These are phyloP conservation scores for Candida sanyaensis DNA, from an alignment of 1,139 yeast genomes.

Conservation along the genomic window DNA sequence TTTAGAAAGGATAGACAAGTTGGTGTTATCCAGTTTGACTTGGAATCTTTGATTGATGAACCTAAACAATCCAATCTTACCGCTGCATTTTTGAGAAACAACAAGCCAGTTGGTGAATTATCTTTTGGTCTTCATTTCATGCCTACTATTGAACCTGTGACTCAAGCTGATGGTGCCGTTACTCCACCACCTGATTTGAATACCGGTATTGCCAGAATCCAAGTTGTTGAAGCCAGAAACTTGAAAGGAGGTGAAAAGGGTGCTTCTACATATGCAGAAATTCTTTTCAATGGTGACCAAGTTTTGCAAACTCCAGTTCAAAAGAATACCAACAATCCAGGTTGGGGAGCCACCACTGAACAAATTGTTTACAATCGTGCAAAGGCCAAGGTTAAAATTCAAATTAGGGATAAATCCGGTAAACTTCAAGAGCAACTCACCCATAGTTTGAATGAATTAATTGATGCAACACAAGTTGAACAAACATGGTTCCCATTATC, in stretches of 20 bases:
- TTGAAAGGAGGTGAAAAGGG: conserved; percentile 45
- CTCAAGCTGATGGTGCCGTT: conserved; percentile 79
- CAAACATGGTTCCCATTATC: conserved; percentile 72
- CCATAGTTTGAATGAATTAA: conserved; percentile 65
- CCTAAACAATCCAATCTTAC: conserved; percentile 53
- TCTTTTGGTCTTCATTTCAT: conserved; percentile 70
- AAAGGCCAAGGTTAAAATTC: conserved; percentile 63
- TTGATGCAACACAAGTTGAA: conserved; percentile 78
- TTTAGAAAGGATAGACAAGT: conserved; percentile 76
- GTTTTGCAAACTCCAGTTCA: conserved; percentile 57
- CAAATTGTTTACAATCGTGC: conserved; percentile 74
- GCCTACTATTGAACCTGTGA: conserved; percentile 77
- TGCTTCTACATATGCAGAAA: conserved; percentile 69
- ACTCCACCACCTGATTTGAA: conserved; percentile 91
- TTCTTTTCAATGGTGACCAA: conserved; percentile 62
- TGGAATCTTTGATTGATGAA: conserved; percentile 63
- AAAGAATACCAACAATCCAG: conserved; percentile 67
- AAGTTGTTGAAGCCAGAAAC: conserved; percentile 54
- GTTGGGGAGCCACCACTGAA: conserved; percentile 68
- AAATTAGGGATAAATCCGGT: conserved; percentile 62
- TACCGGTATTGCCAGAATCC: conserved; percentile 81
- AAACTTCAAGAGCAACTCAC: conserved; percentile 62
- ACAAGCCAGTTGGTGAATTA: conserved; percentile 76
- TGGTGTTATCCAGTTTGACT: conserved; percentile 76
- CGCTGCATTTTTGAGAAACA: conserved; percentile 71